Evolutionary conservation across 176 grass and related monocot species (phyloP).

Genomic region (Phragmites australis): DNA sequence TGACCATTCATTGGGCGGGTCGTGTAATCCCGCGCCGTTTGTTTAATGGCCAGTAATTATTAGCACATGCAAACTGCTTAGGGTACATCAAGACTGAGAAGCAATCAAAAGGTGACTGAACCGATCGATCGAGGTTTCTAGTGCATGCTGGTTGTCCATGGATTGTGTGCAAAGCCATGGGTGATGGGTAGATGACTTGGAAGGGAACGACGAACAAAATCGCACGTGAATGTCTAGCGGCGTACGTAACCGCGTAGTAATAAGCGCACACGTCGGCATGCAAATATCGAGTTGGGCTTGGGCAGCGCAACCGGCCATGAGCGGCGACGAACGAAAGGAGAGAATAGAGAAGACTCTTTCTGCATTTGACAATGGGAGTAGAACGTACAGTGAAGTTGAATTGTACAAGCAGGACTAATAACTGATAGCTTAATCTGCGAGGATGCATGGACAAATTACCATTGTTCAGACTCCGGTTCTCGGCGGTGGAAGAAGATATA

Average conservation of each 20-base stretch:
- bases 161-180: background rate
- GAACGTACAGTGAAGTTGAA: background rate
- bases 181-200: background rate
- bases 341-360: too few relatives aligned
- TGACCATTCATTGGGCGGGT: conserved; percentile 21
- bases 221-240: background rate
- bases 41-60: conserved; percentile 31
- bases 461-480: background rate
- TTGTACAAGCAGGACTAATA: background rate
- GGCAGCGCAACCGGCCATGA: background rate
- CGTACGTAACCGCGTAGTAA: conserved; percentile 15
- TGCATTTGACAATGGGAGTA: background rate
- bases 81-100: background rate
- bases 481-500: too few relatives aligned
- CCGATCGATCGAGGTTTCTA: conserved; percentile 9
- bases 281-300: conserved; percentile 30
- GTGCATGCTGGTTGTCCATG: background rate
- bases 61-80: background rate
- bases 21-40: conserved; percentile 26
- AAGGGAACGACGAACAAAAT: background rate
- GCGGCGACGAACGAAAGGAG: background rate
- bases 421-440: background rate
- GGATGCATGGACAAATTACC: conserved; percentile 1
- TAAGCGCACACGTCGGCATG: background rate
- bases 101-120: background rate